A percentile compares a stretch with the other conserved stretches of the same genome.
Conservation (phyloP, 2,329 filamentous ascomycete genomes). For the Penicillium sp. region DNA sequence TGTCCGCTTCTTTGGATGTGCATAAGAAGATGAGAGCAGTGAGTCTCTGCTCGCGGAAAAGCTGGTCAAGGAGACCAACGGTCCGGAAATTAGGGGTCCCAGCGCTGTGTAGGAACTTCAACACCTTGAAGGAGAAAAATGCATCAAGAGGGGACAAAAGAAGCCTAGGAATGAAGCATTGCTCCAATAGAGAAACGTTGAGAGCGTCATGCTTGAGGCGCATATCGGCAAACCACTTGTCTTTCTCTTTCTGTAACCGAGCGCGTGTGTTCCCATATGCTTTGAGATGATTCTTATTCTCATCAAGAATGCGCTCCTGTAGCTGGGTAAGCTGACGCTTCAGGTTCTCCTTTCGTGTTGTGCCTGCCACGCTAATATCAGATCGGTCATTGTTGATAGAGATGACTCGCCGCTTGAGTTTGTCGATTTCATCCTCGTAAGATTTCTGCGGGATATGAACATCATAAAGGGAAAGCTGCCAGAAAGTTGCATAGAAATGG, state of each 20-base stretch:
- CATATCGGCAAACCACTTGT: constrained; percentile 71
- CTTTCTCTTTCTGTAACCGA: constrained; percentile 72
- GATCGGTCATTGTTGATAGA: constrained; percentile 69
- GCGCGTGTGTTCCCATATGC: constrained; percentile 66
- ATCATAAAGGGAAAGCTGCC: constrained; percentile 83
- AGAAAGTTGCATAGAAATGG: constrained; percentile 86
- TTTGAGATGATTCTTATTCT: constrained; percentile 69
- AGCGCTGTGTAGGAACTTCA: constrained; percentile 82
- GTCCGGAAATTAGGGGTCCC: constrained; percentile 85
- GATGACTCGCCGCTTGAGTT: constrained; percentile 65
- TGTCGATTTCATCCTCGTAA: constrained; percentile 73
- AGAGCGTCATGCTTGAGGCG: constrained; percentile 64
- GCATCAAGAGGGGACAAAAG: constrained; percentile 82
- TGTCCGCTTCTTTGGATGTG: constrained; percentile 86
- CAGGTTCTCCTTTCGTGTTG: constrained; percentile 66
- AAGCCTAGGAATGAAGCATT: constrained; percentile 87
- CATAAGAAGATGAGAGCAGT: constrained; percentile 83
- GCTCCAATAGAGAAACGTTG: constrained; percentile 77
- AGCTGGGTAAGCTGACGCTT: constrained; percentile 69
- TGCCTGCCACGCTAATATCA: constrained; percentile 67
- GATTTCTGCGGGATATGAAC: constrained; percentile 72
- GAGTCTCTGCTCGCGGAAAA: constrained; percentile 81
- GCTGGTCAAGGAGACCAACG: constrained; percentile 75
- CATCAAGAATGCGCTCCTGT: constrained; percentile 68
- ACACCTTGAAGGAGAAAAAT: constrained; percentile 81